Evolutionary conservation across 106 monocot genomes (phyloP).

Genomic region (Acorus gramineus): DNA sequence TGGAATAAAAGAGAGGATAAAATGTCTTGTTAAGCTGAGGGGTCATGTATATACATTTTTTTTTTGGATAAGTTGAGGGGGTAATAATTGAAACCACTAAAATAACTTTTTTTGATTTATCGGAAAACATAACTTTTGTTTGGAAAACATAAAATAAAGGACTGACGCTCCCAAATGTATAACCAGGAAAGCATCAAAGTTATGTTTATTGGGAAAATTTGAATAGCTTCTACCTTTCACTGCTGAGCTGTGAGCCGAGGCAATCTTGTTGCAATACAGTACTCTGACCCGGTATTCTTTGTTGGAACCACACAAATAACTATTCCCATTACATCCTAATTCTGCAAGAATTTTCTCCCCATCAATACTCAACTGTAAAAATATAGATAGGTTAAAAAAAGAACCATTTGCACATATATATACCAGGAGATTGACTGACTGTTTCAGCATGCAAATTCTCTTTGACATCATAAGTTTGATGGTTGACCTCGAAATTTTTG

Average conservation of each 20-base stretch:
- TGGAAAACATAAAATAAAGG: no score
- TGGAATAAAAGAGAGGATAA: background rate
- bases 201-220: no score
- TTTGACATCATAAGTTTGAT: background rate
- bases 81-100: no score
- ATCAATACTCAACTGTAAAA: background rate
- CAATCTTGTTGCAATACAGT: slow-evolving; percentile 23
- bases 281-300: slow-evolving; percentile 23
- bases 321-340: slow-evolving; percentile 5
- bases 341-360: slow-evolving; percentile 12
- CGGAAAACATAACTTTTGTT: no score
- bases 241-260: slow-evolving; percentile 85
- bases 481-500: background rate
- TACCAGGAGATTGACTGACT: slow-evolving; percentile 10
- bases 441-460: slow-evolving; percentile 2
- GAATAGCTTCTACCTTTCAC: slow-evolving; percentile 58
- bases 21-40: background rate
- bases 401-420: background rate
- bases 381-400: background rate
- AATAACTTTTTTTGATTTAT: no score
- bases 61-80: no score
- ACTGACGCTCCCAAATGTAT: no score
- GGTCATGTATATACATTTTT: no score
- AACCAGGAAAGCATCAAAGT: no score
- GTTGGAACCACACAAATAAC: slow-evolving; percentile 4